Base-by-base conservation (phyloP, 2,329 filamentous ascomycete species). In the Monilinia laxa region DNA sequence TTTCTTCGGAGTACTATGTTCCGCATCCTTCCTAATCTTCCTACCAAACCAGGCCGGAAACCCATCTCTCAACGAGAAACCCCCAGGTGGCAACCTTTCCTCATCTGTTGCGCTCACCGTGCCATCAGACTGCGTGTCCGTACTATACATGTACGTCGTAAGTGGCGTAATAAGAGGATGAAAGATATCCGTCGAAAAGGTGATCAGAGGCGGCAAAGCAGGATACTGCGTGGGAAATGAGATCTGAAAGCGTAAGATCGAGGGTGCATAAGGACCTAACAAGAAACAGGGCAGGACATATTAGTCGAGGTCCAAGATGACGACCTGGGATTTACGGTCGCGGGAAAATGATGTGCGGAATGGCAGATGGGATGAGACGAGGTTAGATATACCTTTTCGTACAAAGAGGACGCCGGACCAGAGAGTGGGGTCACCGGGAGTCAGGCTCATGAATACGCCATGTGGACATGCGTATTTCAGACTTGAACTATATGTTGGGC, bases 331-430 rank as follows among this genome's bases (percentile, higher is more conserved):
- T 31, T 47, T 45, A 28, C 58, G 14, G 38, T 31, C 69, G 38
- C 52, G 40, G 20, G 28, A 18, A n/a, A 5, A 10, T 23, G 42
- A 42, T 40, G 54, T 14, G 31, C 25, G 23, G 18, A 49, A 49
- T 51, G 31, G 47, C 25, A n/a, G 23, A 58, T 25, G 10, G 60
- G 31, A 55, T 42, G 64, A 57, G 49, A 25, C 55, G 42, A 56
- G 10, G 45, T 73, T 49, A 68, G 63, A 66, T 70, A 71, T 81
- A 95, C 94, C 94, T 82, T 91, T 89, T 66, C 92, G 90, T 69
- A 97, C 87, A 76, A 98, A 98, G 38, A 98, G 82, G 25, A 96
- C 90, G n/a, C 92, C 93, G 42, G 89, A 90, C 94, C 94, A 98
- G 59, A 93, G 80, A 20, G 87, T 87, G 23, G 91, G 87, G 75